Evolutionary conservation across 1,139 yeast species (phyloP), one percentile per base, ranked within the genome.

Genomic region (Debaryomyces coudertii): DNA sequence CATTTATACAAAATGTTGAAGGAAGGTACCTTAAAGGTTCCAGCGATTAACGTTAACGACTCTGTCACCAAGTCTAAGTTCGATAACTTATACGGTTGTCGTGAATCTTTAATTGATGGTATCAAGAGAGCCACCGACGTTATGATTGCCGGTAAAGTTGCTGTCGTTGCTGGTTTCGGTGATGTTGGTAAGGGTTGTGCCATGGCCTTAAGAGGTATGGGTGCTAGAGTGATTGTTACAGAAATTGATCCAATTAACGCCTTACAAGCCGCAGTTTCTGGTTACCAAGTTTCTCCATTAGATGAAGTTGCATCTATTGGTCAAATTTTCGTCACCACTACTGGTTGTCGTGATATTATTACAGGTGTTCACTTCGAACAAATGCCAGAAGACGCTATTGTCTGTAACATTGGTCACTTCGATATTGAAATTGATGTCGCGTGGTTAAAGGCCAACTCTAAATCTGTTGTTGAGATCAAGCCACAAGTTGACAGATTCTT

Each of bases 181-280:
- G 99, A 93, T 73, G 99, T 93, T 67, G 99, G 99, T 81, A 93
- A 93, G 82, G 99, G 99, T 76, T 93, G 99, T 82, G 98, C 97
- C 70, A 87, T 92, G 89, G 97, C 99, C 61, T 85, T 95, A 67
- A 89, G 92, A 79, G 93, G 96, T 68, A 92, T 93, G 98, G 99
- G 99, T 80, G 97, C 99, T 58, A 89, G 98, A 76, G 99, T 93
- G 63, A 83, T 95, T 60, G 89, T 93, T 67, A 87, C 99, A 61
- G 99, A 93, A 82, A 82, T 93, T 65, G 99, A 93, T 76, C 99
- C 99, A 68, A 93, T 93, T 79, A 93, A 93, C 75, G 99, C 99
- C 63, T 83, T 93, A 66, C 99, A 93, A 82, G 99, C 99, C 62
- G 98, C 99, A 62, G 97, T 95, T 72, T 90, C 95, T 61, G 99